Base-by-base conservation (phyloP, 805 yeast species). In the Vanderwaltozyma polyspora region DNA sequence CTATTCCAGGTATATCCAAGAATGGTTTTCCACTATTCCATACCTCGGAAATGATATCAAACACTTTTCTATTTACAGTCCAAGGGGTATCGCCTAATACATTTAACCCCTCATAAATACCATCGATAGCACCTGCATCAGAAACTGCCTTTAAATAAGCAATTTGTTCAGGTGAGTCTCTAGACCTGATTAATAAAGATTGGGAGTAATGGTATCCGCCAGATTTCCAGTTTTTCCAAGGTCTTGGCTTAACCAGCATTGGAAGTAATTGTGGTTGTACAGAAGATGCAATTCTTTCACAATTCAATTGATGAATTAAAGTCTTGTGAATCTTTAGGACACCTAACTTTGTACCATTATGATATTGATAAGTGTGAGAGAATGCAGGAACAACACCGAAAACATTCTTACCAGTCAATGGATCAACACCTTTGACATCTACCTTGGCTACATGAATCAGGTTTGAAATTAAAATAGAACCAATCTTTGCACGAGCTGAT, bases 111-210 rank as follows among this genome's bases (percentile, higher is more conserved):
- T 73, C 70, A 49, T 78, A 81, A 12, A 91, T 80, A 11, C 66
- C 59, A 27, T 73, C 74, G 39, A 91, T 60, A 32, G 72, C 73
- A 8, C 76, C 73, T 19, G 77, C 67, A 19, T 74, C 76, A 8
- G 85, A 73, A 2, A 95, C 95, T 0, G 93, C 91, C 48, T 75
- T 79, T 33, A 89, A 66, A 52, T 91, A 91, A 0, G 95, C 95
- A 18, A 69, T 57, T 43, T 91, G 95, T 57, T 91, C 98, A 2
- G 91, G 84, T 1, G 93, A 74, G 47, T 82, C 87, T 48, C 73
- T 81, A 12, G 84, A 72, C 53, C 97, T 71, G 46, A 91, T 72
- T 26, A 91, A 62, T 4, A 68, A 59, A 13, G 74, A 67, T 41
- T 71, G 74, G 11, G 80, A 66, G 49, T 75, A 77, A 38, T 72